These are phyloP conservation scores for Aspergillus sp. DNA, from an alignment of 2,329 filamentous ascomycete species.

Conservation along the genomic window DNA sequence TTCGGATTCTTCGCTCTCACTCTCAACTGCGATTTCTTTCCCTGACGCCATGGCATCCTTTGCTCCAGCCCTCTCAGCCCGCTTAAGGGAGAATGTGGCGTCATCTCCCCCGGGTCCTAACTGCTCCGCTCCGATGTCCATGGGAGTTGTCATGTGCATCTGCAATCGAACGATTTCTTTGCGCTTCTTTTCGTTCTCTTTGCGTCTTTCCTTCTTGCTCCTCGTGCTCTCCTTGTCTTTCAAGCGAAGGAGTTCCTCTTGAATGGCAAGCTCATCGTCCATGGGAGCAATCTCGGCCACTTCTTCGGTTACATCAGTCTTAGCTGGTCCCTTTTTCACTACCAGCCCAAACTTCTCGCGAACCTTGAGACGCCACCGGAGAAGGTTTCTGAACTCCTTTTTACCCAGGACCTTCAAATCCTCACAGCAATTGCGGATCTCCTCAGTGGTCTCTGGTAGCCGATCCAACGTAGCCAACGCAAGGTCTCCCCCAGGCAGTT, in stretches of 20 bases:
- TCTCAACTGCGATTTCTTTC: slow-evolving; percentile 67
- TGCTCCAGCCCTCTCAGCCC: slow-evolving; percentile 73
- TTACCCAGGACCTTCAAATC: slow-evolving; percentile 89
- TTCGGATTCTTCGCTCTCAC: slow-evolving; percentile 61
- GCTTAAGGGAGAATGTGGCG: slow-evolving; percentile 82
- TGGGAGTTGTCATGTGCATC: slow-evolving; percentile 92
- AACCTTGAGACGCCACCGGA: slow-evolving; percentile 86
- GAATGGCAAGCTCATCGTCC: slow-evolving; percentile 91
- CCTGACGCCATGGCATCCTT: slow-evolving; percentile 70
- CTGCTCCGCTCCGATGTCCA: slow-evolving; percentile 93
- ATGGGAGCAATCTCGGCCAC: slow-evolving; percentile 82
- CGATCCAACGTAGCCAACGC: slow-evolving; percentile 82
- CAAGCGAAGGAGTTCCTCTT: slow-evolving; percentile 80
- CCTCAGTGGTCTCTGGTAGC: slow-evolving; percentile 80
- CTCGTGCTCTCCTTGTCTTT: slow-evolving; percentile 74
- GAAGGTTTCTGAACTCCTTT: slow-evolving; percentile 87
- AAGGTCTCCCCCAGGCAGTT: slow-evolving; percentile 77
- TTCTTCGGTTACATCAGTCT: slow-evolving; percentile 62
- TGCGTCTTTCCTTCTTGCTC: slow-evolving; percentile 80
- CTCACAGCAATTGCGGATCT: slow-evolving; percentile 74
- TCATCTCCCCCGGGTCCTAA: slow-evolving; percentile 74
- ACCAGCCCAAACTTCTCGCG: slow-evolving; percentile 87
- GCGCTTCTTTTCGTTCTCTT: slow-evolving; percentile 90
- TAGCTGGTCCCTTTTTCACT: slow-evolving; percentile 63
- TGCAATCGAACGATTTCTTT: slow-evolving; percentile 96